phyloP scores from a whole-genome alignment of 352 stramenopile species.

The Globisporangium apiculatum region DNA sequence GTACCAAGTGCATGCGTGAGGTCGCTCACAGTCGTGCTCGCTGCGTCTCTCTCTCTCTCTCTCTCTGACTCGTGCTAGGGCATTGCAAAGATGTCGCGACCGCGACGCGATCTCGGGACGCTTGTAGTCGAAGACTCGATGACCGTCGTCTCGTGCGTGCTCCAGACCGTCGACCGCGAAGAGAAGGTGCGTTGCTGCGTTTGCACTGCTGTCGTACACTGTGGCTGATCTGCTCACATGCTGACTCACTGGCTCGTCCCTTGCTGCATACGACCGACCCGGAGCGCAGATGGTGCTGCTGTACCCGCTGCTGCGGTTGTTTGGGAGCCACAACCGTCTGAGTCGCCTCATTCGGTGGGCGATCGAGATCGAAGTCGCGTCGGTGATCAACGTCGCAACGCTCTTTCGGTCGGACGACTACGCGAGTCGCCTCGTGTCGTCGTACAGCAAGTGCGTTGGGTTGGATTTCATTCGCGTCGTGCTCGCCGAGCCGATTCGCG shows the following conservation, averaged over 20 bases:
- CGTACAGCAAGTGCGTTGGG: conserved; percentile 69
- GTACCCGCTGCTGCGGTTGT: conserved; percentile 55
- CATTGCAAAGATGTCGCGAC: conserved; percentile 14
- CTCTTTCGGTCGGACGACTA: conserved; percentile 76
- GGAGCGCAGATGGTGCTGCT: conserved; percentile 40
- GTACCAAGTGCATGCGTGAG: no score
- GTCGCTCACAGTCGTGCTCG: no score
- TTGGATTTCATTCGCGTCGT: conserved; percentile 62
- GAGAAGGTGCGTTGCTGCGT: conserved; percentile 37
- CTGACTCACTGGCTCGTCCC: background rate
- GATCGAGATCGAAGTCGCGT: conserved; percentile 71
- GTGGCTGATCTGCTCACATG: background rate
- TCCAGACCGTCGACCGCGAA: conserved; percentile 63
- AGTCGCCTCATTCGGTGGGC: conserved; percentile 62
- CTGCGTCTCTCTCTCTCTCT: no score
- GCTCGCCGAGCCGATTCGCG: conserved; percentile 50
- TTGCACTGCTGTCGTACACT: background rate
- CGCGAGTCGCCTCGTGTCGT: conserved; percentile 59
- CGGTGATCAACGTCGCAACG: conserved; percentile 69
- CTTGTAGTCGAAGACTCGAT: conserved; percentile 69
- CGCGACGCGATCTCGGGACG: conserved; percentile 36
- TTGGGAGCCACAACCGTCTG: conserved; percentile 49
- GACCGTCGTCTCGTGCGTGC: conserved; percentile 62
- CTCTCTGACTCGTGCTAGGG: background rate
- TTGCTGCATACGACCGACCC: background rate